Conservation (phyloP, 768 basidiomycete genomes). For the Tulasnella sp. region DNA sequence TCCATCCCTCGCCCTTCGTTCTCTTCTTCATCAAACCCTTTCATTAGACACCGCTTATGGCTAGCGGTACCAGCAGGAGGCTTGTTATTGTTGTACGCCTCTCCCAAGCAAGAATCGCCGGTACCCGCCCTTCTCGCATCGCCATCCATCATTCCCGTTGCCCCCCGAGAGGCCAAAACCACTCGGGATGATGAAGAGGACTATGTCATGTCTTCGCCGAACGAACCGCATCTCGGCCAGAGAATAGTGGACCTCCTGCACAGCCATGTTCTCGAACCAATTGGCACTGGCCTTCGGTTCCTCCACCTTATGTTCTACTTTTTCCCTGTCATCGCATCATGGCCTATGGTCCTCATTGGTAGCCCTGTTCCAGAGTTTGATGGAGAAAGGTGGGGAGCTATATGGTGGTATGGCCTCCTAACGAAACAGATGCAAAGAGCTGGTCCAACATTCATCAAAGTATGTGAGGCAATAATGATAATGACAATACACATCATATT, state of each 20-base stretch:
- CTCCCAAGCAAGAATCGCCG: conserved; percentile 38
- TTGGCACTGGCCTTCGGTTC: conserved; percentile 77
- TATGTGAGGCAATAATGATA: conserved; percentile 29
- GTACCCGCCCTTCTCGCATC: conserved; percentile 46
- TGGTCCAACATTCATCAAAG: conserved; percentile 97
- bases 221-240: conserved; percentile 47
- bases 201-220: conserved; percentile 52
- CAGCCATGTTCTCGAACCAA: conserved; percentile 68
- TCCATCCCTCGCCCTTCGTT: neutral
- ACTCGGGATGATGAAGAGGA: conserved; percentile 25
- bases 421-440: conserved; percentile 87
- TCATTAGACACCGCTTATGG: conserved; percentile 36
- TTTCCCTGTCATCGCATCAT: conserved; percentile 72
- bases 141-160: conserved; percentile 43
- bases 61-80: conserved; percentile 51
- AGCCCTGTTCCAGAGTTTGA: conserved; percentile 41
- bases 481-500: neutral
- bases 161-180: conserved; percentile 25
- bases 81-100: conserved; percentile 39
- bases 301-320: conserved; percentile 76
- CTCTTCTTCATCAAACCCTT: neutral
- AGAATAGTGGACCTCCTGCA: conserved; percentile 45
- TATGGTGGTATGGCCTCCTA: conserved; percentile 95
- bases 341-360: conserved; percentile 76
- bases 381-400: conserved; percentile 83